These are phyloP conservation scores for Filosporella fistucella DNA, from an alignment of 495 filamentous ascomycete species.

Conservation along the genomic window DNA sequence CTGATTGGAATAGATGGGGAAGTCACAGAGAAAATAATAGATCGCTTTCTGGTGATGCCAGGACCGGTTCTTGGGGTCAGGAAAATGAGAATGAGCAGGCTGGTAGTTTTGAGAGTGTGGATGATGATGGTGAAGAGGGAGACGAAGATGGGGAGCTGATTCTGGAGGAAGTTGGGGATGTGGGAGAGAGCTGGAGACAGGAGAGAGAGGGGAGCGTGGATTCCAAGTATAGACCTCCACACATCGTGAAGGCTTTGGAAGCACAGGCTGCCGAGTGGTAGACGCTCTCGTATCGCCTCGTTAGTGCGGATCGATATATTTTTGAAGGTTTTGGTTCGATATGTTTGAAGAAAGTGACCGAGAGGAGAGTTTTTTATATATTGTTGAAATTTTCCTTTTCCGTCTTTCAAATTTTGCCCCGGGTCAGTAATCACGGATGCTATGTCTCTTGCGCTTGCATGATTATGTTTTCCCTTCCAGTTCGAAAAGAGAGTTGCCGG, in stretches of 20 bases:
- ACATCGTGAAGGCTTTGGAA: constrained; percentile 6
- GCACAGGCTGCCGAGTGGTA: not conserved
- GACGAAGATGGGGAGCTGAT: not conserved
- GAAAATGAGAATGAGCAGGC: not conserved
- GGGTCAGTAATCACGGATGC: not conserved
- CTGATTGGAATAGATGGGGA: not conserved
- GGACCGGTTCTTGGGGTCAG: not conserved
- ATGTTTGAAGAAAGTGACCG: not conserved
- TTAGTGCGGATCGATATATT: not conserved
- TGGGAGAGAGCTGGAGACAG: not conserved
- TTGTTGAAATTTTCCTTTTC: not conserved
- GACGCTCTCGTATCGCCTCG: not conserved
- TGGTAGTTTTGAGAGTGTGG: not conserved
- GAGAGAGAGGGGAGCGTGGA: not conserved
- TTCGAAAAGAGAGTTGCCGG: too few species aligned
- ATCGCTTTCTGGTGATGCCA: not conserved
- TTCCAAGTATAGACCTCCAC: constrained; percentile 2
- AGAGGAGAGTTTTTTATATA: not conserved
- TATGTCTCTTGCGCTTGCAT: not conserved
- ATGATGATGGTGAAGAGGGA: not conserved
- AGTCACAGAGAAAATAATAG: not conserved
- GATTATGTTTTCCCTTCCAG: not conserved
- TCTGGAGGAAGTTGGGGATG: too few species aligned
- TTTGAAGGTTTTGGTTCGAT: not conserved
- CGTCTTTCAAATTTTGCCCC: not conserved